phyloP scores from a whole-genome alignment of 164 flowering plant genomes.

The Stephania cephalantha region DNA sequence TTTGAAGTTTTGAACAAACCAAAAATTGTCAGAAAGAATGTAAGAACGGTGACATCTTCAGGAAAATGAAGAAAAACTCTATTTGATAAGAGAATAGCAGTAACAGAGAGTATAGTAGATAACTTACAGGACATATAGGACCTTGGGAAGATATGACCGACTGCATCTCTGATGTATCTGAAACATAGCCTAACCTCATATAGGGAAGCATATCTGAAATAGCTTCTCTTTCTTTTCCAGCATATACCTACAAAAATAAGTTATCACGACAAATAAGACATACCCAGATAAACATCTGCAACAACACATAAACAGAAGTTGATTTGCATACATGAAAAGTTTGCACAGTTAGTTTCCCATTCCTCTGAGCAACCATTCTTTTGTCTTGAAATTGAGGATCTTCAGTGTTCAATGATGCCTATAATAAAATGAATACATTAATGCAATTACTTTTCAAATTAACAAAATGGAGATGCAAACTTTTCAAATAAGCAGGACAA shows the following conservation, averaged over 20 bases:
- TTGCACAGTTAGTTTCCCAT: conserved; percentile 75
- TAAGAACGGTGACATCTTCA: not conserved
- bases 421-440: conserved; percentile 12
- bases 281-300: not conserved
- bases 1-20: not conserved
- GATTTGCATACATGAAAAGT: conserved; percentile 56
- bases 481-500: not conserved
- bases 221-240: conserved; percentile 86
- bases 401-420: conserved; percentile 90
- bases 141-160: conserved; percentile 94
- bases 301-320: not conserved
- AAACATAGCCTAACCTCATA: conserved; percentile 83
- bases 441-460: conserved; percentile 3
- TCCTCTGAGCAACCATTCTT: conserved; percentile 93
- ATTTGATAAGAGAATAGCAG: not conserved
- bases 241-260: conserved; percentile 47
- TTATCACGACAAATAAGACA: not conserved
- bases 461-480: not conserved
- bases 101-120: not conserved
- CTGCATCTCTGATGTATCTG: conserved; percentile 91
- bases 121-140: conserved; percentile 86
- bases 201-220: conserved; percentile 90
- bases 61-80: not conserved
- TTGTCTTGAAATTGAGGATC: conserved; percentile 98
- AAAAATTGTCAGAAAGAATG: not conserved